Evolutionary conservation across 2,329 filamentous ascomycete species (phyloP).

Genomic region (Aspergillus melleus): DNA sequence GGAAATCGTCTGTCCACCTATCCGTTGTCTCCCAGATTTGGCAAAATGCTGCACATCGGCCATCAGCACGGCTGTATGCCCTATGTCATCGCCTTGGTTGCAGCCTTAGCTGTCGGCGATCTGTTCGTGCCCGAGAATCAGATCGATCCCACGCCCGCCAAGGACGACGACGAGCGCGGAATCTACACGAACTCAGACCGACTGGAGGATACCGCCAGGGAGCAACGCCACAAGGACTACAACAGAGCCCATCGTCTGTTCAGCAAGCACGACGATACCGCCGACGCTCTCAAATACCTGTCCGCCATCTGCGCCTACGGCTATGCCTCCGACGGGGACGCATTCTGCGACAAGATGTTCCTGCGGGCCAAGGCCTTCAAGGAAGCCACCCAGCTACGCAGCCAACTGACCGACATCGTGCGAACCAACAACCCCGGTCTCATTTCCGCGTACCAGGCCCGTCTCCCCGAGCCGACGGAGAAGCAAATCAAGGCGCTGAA

Average conservation of each 20-base stretch:
- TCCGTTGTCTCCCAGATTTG: conserved; percentile 84
- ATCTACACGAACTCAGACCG: conserved; percentile 65
- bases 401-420: conserved; percentile 80
- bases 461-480: conserved; percentile 61
- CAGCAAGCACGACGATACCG: conserved; percentile 75
- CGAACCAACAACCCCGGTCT: conserved; percentile 65
- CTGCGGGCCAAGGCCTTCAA: conserved; percentile 82
- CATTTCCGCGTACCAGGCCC: conserved; percentile 40
- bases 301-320: conserved; percentile 86
- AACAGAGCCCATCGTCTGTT: conserved; percentile 77
- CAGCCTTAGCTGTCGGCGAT: conserved; percentile 83
- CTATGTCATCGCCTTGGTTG: conserved; percentile 85
- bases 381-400: conserved; percentile 79
- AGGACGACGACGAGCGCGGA: conserved; percentile 41
- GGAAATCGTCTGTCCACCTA: conserved; percentile 85
- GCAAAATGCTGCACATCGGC: conserved; percentile 87
- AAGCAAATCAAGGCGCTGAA: conserved; percentile 78
- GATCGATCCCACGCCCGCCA: conserved; percentile 60
- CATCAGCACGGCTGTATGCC: conserved; percentile 78
- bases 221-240: conserved; percentile 63
- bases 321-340: conserved; percentile 64
- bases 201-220: conserved; percentile 68
- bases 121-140: conserved; percentile 82
- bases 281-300: conserved; percentile 86
- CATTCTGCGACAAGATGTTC: conserved; percentile 81